Percentiles rank a stretch among this genome's conserved stretches.
Evolutionary conservation across 192 early-diverging fungal species (phyloP).

Genomic region (Umbelopsis ramanniana): DNA sequence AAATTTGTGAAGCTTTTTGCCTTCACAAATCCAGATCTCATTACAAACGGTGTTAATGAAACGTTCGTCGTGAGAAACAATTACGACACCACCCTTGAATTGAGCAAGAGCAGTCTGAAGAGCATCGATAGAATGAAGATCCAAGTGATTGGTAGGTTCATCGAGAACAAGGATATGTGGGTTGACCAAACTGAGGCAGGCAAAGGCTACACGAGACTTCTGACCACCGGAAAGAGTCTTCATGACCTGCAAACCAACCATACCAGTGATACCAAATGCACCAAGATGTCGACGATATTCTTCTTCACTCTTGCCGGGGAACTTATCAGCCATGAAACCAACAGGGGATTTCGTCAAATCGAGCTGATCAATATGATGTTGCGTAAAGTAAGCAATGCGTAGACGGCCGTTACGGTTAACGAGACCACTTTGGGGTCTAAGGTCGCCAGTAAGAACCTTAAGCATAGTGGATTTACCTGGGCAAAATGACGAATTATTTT

Average conservation of each 20-base stretch:
- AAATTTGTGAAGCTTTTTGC: slow-evolving; percentile 83
- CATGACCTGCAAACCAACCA: slow-evolving; percentile 93
- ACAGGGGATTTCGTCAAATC: slow-evolving; percentile 85
- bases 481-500: neutral
- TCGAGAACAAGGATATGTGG: slow-evolving; percentile 97
- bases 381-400: slow-evolving; percentile 92
- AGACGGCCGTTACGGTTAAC: slow-evolving; percentile 93
- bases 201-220: slow-evolving; percentile 96
- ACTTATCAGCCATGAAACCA: slow-evolving; percentile 86
- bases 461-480: slow-evolving; percentile 93
- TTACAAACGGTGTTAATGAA: slow-evolving; percentile 88
- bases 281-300: slow-evolving; percentile 95
- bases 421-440: slow-evolving; percentile 79
- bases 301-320: slow-evolving; percentile 91
- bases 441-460: slow-evolving; percentile 84
- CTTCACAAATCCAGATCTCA: slow-evolving; percentile 93
- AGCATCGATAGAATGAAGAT: slow-evolving; percentile 95
- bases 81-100: slow-evolving; percentile 93
- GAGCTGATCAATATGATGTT: slow-evolving; percentile 98
- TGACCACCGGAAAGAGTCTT: slow-evolving; percentile 96
- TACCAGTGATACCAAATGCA: slow-evolving; percentile 95
- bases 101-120: slow-evolving; percentile 82
- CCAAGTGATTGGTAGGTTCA: slow-evolving; percentile 91
- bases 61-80: slow-evolving; percentile 98
- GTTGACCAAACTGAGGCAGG: slow-evolving; percentile 85